A percentile compares a stretch with the other conserved stretches of the same genome.
Evolutionary conservation across 805 yeast genomes (phyloP).

Genomic region (Spathaspora boniae): DNA sequence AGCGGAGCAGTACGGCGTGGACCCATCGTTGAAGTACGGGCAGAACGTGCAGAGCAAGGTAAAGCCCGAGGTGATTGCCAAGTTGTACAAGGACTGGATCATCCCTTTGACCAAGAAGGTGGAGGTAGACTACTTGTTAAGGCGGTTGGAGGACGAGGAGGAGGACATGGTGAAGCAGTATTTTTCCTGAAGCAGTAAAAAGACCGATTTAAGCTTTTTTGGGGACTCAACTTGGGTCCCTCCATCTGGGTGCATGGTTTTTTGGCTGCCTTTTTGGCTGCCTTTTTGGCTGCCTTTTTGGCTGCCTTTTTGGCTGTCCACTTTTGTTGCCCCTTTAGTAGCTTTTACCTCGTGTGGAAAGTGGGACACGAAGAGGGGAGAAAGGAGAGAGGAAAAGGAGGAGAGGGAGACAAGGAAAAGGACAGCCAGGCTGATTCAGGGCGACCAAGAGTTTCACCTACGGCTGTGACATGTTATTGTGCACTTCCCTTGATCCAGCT

Average conservation of each 20-base stretch:
- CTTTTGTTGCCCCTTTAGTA: not conserved
- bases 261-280: too few relatives aligned
- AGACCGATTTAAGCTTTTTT: not conserved
- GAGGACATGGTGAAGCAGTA: slow-evolving; percentile 7
- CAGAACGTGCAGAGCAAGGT: slow-evolving; percentile 71
- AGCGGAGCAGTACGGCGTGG: slow-evolving; percentile 84
- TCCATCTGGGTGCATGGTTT: too few relatives aligned
- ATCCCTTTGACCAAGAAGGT: slow-evolving; percentile 95
- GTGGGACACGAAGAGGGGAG: not conserved
- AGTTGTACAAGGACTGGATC: slow-evolving; percentile 80
- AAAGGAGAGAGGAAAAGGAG: not conserved
- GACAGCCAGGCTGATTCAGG: too few relatives aligned
- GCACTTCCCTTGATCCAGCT: slow-evolving; percentile 1
- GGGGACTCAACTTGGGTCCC: too few relatives aligned
- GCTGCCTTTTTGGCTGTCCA: not conserved
- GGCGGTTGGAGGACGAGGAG: slow-evolving; percentile 67
- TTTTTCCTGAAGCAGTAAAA: not conserved
- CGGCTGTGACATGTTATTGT: too few relatives aligned
- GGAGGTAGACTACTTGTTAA: slow-evolving; percentile 84
- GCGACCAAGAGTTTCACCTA: too few relatives aligned
- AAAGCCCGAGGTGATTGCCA: slow-evolving; percentile 76
- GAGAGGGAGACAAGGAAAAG: too few relatives aligned
- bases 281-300: too few relatives aligned
- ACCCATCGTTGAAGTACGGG: slow-evolving; percentile 72
- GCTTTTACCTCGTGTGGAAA: not conserved